Evolutionary conservation across 352 stramenopile species (phyloP).

Genomic region (Phytophthora chlamydospora): DNA sequence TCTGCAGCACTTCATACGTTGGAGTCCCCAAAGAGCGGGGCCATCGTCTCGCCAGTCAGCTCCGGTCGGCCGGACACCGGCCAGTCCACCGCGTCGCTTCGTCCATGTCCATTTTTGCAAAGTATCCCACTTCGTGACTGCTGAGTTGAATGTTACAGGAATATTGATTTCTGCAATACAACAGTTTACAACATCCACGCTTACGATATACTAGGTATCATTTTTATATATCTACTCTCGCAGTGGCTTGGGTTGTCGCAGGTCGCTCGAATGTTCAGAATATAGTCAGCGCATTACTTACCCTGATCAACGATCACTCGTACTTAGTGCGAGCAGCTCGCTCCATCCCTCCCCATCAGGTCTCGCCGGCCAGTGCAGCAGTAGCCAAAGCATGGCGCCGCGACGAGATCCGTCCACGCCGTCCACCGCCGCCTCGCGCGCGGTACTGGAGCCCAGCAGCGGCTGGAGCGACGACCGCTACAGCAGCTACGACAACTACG

Average conservation of each 20-base stretch:
- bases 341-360: not conserved
- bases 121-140: conserved; percentile 28
- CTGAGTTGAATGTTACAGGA: too few species aligned
- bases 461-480: conserved; percentile 26
- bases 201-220: not conserved
- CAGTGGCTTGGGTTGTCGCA: not conserved
- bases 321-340: conserved; percentile 20
- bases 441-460: conserved; percentile 30
- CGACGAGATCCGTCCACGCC: conserved; percentile 26
- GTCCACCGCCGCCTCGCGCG: conserved; percentile 32
- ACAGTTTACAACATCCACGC: not conserved
- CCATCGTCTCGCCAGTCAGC: conserved; percentile 19
- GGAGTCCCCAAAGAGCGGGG: not conserved
- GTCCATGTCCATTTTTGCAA: conserved; percentile 6
- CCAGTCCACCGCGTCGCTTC: conserved; percentile 15
- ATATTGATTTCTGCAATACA: too few species aligned
- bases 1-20: not conserved
- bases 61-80: not conserved
- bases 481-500: conserved; percentile 15
- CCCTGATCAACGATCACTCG: conserved; percentile 29
- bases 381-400: conserved; percentile 33
- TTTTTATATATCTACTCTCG: conserved; percentile 11
- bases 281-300: conserved; percentile 35
- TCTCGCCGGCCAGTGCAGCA: conserved; percentile 9
- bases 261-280: not conserved